These are phyloP conservation scores for Penicillium verrucosum DNA, from an alignment of 2,329 filamentous ascomycete genomes.

Conservation along the genomic window DNA sequence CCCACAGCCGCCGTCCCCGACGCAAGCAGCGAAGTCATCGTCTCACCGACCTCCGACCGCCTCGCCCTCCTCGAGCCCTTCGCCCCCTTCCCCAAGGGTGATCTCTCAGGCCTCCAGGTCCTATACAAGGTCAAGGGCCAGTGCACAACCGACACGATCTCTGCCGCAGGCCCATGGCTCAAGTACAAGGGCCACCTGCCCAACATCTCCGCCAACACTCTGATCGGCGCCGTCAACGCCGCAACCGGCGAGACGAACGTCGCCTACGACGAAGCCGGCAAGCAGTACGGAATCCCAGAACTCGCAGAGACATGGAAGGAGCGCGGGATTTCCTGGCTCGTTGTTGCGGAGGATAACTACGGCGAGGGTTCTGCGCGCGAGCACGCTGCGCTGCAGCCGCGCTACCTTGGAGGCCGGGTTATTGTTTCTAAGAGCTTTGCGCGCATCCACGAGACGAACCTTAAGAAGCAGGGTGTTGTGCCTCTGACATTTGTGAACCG, in stretches of 20 bases:
- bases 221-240: constrained; percentile 91
- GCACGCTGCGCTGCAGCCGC: constrained; percentile 83
- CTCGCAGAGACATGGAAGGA: constrained; percentile 81
- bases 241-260: constrained; percentile 89
- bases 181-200: constrained; percentile 99
- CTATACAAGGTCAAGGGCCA: constrained; percentile 96
- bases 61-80: constrained; percentile 92
- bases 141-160: constrained; percentile 98
- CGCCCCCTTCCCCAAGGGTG: constrained; percentile 70
- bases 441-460: constrained; percentile 89
- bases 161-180: constrained; percentile 91
- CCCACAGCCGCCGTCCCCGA: constrained; percentile 71
- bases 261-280: constrained; percentile 82
- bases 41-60: constrained; percentile 83
- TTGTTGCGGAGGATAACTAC: constrained; percentile 97
- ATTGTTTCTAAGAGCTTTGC: constrained; percentile 80
- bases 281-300: constrained; percentile 51
- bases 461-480: constrained; percentile 97
- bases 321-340: constrained; percentile 75
- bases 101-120: constrained; percentile 75
- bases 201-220: constrained; percentile 96
- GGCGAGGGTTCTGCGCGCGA: constrained; percentile 86
- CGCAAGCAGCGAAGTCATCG: constrained; percentile 66
- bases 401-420: constrained; percentile 82
- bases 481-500: constrained; percentile 88